Conservation (phyloP, 257 asterid species). For the Jacaranda copaia region DNA sequence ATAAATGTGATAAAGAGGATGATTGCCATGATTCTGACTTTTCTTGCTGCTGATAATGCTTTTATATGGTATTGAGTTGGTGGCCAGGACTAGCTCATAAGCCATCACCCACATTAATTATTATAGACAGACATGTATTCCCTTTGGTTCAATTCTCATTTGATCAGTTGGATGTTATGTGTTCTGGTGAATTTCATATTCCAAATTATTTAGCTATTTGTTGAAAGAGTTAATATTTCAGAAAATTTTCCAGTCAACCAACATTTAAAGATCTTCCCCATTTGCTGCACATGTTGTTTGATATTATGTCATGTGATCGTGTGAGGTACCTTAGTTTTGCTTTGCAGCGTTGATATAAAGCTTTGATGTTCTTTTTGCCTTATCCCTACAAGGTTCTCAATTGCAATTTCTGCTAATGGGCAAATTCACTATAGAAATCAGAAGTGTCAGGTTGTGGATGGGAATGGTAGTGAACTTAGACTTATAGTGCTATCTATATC, state of each 20-base stretch:
- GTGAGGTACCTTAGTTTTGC: too few relatives aligned
- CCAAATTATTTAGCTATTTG: slow-evolving; percentile 7
- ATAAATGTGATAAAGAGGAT: background rate
- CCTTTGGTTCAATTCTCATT: background rate
- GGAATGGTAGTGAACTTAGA: background rate
- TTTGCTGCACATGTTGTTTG: too few relatives aligned
- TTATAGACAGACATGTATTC: background rate
- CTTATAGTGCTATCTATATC: background rate
- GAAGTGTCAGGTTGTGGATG: slow-evolving; percentile 13
- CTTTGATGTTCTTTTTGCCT: background rate
- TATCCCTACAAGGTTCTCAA: background rate
- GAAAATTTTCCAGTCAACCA: background rate
- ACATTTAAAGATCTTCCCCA: background rate
- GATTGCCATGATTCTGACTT: slow-evolving; percentile 9
- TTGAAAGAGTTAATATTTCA: slow-evolving; percentile 9
- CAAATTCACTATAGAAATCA: background rate
- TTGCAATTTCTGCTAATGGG: background rate
- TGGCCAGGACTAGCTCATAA: background rate
- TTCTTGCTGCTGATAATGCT: slow-evolving; percentile 1
- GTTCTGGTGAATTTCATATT: background rate
- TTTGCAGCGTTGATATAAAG: too few relatives aligned
- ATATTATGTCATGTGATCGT: too few relatives aligned
- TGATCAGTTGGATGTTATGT: background rate
- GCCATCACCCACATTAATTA: background rate
- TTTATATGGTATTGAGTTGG: slow-evolving; percentile 7